Evolutionary conservation across 1,284 basidiomycete species (phyloP).

Genomic region (Thecaphora frezii): DNA sequence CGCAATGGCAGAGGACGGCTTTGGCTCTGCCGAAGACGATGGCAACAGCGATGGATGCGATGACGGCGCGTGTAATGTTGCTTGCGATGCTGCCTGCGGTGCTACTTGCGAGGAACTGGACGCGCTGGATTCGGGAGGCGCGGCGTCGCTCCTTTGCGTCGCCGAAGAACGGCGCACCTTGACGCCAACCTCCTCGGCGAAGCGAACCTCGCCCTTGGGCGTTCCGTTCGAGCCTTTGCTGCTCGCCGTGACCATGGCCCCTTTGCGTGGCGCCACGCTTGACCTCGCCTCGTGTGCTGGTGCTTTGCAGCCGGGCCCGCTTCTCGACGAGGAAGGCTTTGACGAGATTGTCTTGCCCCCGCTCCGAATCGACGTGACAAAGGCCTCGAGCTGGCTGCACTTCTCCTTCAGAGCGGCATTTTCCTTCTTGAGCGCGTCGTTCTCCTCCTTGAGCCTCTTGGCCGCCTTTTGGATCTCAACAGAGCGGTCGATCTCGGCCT

Average conservation of each 20-base stretch:
- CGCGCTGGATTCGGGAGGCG: no score
- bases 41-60: no score
- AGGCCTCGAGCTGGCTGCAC: conserved; percentile 23
- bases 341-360: conserved; percentile 5
- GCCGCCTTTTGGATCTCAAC: conserved; percentile 54
- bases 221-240: conserved; percentile 5
- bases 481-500: conserved; percentile 43
- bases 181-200: conserved; percentile 10
- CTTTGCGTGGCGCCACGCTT: conserved; percentile 6
- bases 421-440: conserved; percentile 31
- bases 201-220: conserved; percentile 15
- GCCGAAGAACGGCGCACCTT: no score
- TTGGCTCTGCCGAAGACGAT: no score
- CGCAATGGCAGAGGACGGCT: no score
- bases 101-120: no score
- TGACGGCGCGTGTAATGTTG: no score
- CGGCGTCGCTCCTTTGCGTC: no score
- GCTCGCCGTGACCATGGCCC: conserved; percentile 11
- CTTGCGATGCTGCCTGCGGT: no score
- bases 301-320: conserved; percentile 34
- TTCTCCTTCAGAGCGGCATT: conserved; percentile 27
- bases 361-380: conserved; percentile 2
- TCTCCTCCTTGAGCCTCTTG: conserved; percentile 42
- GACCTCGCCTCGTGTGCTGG: conserved; percentile 29
- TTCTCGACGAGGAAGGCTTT: conserved; percentile 7